Base-by-base conservation (phyloP, 805 yeast genomes). In the Priceomyces fermenticarens region DNA sequence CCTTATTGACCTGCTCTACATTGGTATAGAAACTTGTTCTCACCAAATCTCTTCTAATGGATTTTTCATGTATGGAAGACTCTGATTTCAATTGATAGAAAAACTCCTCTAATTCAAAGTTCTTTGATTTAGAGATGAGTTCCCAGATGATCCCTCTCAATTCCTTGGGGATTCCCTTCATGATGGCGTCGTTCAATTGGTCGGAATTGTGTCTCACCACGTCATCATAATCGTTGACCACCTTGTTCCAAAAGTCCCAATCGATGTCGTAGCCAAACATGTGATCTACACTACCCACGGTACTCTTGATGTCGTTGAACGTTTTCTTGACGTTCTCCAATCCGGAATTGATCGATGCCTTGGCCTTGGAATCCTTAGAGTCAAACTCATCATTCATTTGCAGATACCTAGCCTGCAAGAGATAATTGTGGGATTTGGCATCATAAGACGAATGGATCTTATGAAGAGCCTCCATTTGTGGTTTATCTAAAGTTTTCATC, bases 91-190 rank as follows among this genome's bases (percentile, higher is more conserved):
- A 59, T 38, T 68, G 68, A 32, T 70, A 58, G 58, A 78, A 85
- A 33, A 79, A 72, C 46, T 81, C 87, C 45, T 78, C 83, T 39
- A 81, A 60, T 38, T 75, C 72, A 23, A 77, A 67, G 27, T 84
- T 80, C 53, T 90, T 90, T 7, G 95, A 83, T 46, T 81, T 78
- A 12, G 96, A 76, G 41, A 89, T 83, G 37, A 88, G 70, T 64
- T 90, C 97, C 99, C 99, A 91, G 14, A 91, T 77, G 48, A 90
- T 81, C 2, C 97, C 96, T 47, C 98, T 71, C 38, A 91, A 73
- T 47, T 85, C 93, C 34, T 75, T 67, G 10, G 99, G 98, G 31
- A 91, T 82, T 36, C 98, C 98, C 8, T 67, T 65, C 14, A 83
- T 73, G 13, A 93, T 77, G 33, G 85, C 80, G 30, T 63, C 57